Percentiles rank a stretch among this genome's conserved stretches.
These are phyloP conservation scores for Spathaspora gorwiae DNA, from an alignment of 805 yeast species.

Conservation along the genomic window DNA sequence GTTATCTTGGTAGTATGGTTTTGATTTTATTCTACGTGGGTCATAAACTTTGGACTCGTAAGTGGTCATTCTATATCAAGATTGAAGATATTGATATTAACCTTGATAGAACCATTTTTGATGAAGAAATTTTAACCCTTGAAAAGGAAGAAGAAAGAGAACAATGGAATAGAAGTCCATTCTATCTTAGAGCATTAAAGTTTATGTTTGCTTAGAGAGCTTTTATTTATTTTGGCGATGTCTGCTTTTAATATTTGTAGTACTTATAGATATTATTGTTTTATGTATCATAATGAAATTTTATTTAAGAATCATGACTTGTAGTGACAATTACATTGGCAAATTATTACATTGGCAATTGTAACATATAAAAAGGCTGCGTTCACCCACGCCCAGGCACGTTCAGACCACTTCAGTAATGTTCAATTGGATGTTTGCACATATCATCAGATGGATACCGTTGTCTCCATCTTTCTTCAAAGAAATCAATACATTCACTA, in stretches of 20 bases:
- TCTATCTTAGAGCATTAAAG: slow-evolving; percentile 13
- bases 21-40: slow-evolving; percentile 26
- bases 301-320: no score
- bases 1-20: slow-evolving; percentile 31
- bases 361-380: no score
- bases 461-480: background rate
- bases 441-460: background rate
- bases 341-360: no score
- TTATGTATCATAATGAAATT: no score
- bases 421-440: background rate
- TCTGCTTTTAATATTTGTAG: no score
- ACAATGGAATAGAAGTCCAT: slow-evolving; percentile 13
- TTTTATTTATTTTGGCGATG: background rate
- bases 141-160: slow-evolving; percentile 24
- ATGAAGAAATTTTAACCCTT: slow-evolving; percentile 29
- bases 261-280: no score
- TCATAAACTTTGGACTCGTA: slow-evolving; percentile 28
- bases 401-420: no score
- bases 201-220: slow-evolving; percentile 8
- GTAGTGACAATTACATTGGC: no score
- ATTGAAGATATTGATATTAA: slow-evolving; percentile 28
- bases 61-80: slow-evolving; percentile 25
- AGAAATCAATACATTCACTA: background rate
- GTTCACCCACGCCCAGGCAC: no score
- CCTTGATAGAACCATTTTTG: slow-evolving; percentile 27